Evolutionary conservation across 345 rosid genomes (phyloP).

Genomic region (Salix arbutifolia): DNA sequence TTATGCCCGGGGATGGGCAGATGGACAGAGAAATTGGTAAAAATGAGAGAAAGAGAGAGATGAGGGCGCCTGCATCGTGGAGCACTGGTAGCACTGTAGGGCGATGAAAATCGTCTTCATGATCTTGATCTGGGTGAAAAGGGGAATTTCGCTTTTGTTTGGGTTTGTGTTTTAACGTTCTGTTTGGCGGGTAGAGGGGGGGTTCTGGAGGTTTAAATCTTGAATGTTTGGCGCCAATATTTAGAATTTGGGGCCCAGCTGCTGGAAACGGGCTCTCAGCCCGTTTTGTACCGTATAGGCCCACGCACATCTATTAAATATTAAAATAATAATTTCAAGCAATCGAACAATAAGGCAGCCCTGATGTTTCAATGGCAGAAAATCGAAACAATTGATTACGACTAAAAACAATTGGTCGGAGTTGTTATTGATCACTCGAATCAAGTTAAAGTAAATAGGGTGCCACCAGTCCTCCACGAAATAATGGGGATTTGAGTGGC

Average conservation of each 20-base stretch:
- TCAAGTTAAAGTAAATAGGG: no score
- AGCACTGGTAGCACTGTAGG: slow-evolving; percentile 76
- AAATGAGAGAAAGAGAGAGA: slow-evolving; percentile 1
- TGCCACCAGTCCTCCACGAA: no score
- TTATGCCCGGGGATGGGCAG: no score
- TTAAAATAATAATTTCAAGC: no score
- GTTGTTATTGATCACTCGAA: no score
- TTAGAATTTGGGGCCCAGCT: not conserved
- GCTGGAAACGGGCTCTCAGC: not conserved
- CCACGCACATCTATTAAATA: not conserved
- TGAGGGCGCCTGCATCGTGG: slow-evolving; percentile 68
- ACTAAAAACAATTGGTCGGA: no score
- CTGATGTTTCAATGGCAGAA: no score
- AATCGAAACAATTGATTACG: no score
- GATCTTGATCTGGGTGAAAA: not conserved
- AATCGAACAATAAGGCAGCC: no score
- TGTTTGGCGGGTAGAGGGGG: not conserved
- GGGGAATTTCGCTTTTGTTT: not conserved
- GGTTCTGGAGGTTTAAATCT: not conserved
- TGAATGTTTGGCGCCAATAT: not conserved
- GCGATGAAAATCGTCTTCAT: slow-evolving; percentile 58
- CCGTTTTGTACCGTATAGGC: not conserved
- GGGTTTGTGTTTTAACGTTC: not conserved
- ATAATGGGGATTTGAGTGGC: no score
- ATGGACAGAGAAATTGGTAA: not conserved